Conservation (phyloP, 2,329 filamentous ascomycete species). For the Fusarium solani-melongenae region DNA sequence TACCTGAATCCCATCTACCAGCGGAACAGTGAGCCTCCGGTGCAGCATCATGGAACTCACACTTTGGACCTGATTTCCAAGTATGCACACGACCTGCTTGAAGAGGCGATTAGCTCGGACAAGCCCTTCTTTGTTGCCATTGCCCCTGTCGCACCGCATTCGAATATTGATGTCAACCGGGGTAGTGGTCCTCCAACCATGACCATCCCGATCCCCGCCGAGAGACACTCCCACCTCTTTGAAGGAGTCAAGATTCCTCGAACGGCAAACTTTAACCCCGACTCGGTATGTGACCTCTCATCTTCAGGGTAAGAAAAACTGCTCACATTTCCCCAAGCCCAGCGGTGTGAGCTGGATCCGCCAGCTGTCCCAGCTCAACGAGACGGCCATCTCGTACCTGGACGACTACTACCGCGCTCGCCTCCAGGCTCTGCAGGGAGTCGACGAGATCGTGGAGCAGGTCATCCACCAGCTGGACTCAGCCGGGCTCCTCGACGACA, state of each 20-base stretch:
- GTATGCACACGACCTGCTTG: constrained; percentile 69
- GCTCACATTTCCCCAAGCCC: constrained; percentile 20
- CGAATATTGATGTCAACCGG: constrained; percentile 54
- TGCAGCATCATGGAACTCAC: constrained; percentile 47
- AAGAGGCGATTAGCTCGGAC: constrained; percentile 64
- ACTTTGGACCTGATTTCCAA: constrained; percentile 68
- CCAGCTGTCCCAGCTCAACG: constrained; percentile 53
- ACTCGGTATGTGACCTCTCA: constrained; percentile 52
- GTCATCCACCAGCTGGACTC: constrained; percentile 57
- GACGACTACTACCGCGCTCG: constrained; percentile 64
- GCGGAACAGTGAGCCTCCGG: constrained; percentile 52
- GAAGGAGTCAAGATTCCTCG: constrained; percentile 68
- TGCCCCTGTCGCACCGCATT: constrained; percentile 75
- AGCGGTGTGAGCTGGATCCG: constrained; percentile 60
- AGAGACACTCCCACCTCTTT: constrained; percentile 73
- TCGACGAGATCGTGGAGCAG: constrained; percentile 65
- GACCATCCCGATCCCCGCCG: constrained; percentile 63
- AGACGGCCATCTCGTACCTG: constrained; percentile 56
- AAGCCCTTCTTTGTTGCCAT: constrained; percentile 76
- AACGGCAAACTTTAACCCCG: constrained; percentile 74
- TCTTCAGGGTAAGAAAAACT: neutral
- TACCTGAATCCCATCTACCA: constrained; percentile 63
- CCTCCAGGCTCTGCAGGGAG: constrained; percentile 62
- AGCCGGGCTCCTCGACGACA: constrained; percentile 71
- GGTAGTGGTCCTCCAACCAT: constrained; percentile 12